Conservation (phyloP, 345 rosid species). For the Aurinia saxatilis region DNA sequence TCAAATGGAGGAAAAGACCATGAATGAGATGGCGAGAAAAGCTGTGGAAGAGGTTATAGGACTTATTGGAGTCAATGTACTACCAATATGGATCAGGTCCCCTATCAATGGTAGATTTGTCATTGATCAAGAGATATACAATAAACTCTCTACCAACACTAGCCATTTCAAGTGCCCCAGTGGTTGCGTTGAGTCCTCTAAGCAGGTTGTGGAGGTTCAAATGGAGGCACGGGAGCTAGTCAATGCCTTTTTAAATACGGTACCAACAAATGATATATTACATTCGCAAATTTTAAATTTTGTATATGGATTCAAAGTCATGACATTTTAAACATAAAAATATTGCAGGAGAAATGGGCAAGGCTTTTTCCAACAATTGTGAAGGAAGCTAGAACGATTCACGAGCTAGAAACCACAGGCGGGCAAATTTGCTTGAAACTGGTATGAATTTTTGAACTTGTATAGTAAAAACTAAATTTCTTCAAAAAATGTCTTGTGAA, state of each 20-base stretch:
- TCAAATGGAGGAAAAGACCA: slow-evolving; percentile 35
- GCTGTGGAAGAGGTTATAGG: slow-evolving; percentile 46
- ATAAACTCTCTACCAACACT: slow-evolving; percentile 30
- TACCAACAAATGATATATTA: neutral
- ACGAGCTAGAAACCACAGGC: slow-evolving; percentile 29
- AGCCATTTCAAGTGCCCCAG: slow-evolving; percentile 26
- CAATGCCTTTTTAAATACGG: slow-evolving; percentile 46
- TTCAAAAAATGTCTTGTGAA: neutral
- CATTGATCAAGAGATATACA: slow-evolving; percentile 37
- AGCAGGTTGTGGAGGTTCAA: slow-evolving; percentile 34
- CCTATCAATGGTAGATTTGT: slow-evolving; percentile 31
- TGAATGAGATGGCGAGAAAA: slow-evolving; percentile 33
- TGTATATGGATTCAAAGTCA: no score
- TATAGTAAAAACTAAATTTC: neutral
- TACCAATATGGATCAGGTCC: slow-evolving; percentile 58
- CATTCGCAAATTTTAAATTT: no score
- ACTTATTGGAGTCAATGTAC: slow-evolving; percentile 41
- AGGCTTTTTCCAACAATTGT: slow-evolving; percentile 64
- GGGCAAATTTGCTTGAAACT: slow-evolving; percentile 24
- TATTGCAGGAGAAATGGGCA: slow-evolving; percentile 51
- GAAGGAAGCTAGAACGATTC: slow-evolving; percentile 42
- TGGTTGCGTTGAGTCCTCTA: slow-evolving; percentile 58
- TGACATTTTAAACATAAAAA: neutral
- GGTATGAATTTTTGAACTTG: slow-evolving; percentile 30
- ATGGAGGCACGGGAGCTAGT: slow-evolving; percentile 40